Base-by-base conservation (phyloP, 1,139 yeast genomes). In the Blastobotrys petasosporus region DNA sequence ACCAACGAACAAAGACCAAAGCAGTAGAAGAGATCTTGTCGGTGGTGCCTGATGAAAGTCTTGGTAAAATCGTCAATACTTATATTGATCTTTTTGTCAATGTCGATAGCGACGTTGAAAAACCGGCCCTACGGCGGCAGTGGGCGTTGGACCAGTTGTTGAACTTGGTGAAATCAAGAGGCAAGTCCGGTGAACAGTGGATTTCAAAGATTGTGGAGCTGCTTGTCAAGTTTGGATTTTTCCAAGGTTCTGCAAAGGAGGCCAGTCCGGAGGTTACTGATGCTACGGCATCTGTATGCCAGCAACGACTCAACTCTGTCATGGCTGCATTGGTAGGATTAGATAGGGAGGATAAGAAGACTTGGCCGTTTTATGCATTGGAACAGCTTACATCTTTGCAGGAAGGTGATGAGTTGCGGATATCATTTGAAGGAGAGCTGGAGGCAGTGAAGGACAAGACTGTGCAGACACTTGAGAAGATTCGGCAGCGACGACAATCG, bases 101-200 rank as follows among this genome's bases (percentile, higher is more conserved):
- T 12, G 65, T 65, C 4, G 58, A 52, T 11, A 62, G 62, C 3
- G 63, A 64, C 39, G 62, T 64, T 38, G 53, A 51, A 13, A 63
- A 65, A 32, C 56, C 67, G 16, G 79, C 74, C 49, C 76, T 74
- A 51, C 66, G 74, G 9, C 71, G 78, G 48, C 77, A 75, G 58
- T 87, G 92, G 81, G 74, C 77, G 9, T 65, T 86, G 42, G 96
- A 87, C 61, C 77, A 78, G 47, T 58, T 85, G 25, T 69, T 84
- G 16, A 75, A 75, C 44, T 64, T 86, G 12, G 69, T 82, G 32
- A 55, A 52, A 37, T 39, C 55, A 47, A 47, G 54, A 38, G 39
- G 51, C 10, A 40, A 45, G 48, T 54, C 51, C 32, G 36, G 41
- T 7, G 57, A 67, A 11, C 62, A 63, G 37, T 70, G 79, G 69